Conservation (phyloP, 2,329 filamentous ascomycete genomes). For the Cytospora paraplurivora region DNA sequence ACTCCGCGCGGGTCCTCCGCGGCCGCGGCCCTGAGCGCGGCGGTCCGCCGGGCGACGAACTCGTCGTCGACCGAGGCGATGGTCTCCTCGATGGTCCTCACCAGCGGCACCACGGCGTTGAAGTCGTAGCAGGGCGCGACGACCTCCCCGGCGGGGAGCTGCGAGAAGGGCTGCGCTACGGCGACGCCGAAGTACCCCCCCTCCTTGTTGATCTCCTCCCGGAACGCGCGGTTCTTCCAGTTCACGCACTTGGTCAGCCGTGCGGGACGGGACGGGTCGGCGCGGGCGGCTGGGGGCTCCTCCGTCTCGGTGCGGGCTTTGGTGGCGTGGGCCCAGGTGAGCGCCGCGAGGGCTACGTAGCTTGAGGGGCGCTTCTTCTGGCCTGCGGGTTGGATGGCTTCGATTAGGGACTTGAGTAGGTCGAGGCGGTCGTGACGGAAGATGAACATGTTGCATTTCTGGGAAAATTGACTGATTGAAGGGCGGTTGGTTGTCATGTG, state of each 20-base stretch:
- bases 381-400: not conserved
- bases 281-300: conserved; percentile 10
- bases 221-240: conserved; percentile 43
- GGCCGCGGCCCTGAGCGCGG: conserved; percentile 38
- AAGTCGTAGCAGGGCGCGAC: conserved; percentile 28
- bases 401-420: conserved; percentile 36
- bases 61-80: conserved; percentile 45
- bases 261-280: conserved; percentile 30
- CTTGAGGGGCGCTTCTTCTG: conserved; percentile 37
- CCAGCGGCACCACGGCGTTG: conserved; percentile 21
- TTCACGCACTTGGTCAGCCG: conserved; percentile 45
- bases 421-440: conserved; percentile 40
- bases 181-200: conserved; percentile 45
- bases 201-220: conserved; percentile 30
- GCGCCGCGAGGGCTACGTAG: conserved; percentile 44
- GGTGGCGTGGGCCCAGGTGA: conserved; percentile 45
- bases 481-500: conserved; percentile 34
- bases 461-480: conserved; percentile 37
- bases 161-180: conserved; percentile 43
- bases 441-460: conserved; percentile 46
- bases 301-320: conserved; percentile 36
- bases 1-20: conserved; percentile 44
- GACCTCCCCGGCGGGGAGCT: conserved; percentile 35
- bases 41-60: conserved; percentile 42
- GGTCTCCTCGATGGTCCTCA: conserved; percentile 29